Evolutionary conservation across 768 basidiomycete genomes (phyloP), one percentile per base, ranked within the genome.

Genomic region (Calocera viscosa): DNA sequence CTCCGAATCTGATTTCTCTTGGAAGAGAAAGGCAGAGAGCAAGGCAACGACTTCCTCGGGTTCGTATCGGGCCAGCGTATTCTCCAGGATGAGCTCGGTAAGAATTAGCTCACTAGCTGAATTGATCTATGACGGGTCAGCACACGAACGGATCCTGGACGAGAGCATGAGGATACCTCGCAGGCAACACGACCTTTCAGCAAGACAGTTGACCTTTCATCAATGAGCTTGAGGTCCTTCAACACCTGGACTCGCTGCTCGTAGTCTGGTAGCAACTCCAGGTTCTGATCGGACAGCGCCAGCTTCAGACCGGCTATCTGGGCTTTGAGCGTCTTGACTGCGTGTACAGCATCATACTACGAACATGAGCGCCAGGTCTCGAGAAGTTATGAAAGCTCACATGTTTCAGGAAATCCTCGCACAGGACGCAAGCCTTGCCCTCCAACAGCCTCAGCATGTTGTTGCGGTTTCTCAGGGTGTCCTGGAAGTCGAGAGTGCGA

Each of bases 181-280:
- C 96, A 99, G 34, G 96, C 96, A 17, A 99, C 96, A 63, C 96
- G 85, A 19, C 96, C 96, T 75, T 99, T 99, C 64, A 99, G 82
- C 33, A 91, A 82, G 1, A 99, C 94, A 0, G 95, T 99, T 34
- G 91, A 89, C 71, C 97, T 93, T 67, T 94, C 91, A 73, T 98
- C 89, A 72, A 99, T 91, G 74, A 98, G 96, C 69, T 90, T 86
- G 26, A 99, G 82, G 49, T 90, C 90, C 72, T 93, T 87, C 47
- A 99, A 80, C 2, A 98, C 95, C 41, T 84, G 86, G 35, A 98
- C 87, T 30, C 95, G 82, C 73, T 94, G 92, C 74, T 98, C 92
- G 75, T 98, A 99, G 74, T 99, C 96, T 5, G 96, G 96, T 35
- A 98, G 83, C 19, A 98, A 83, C 73, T 96, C 96, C 67, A 98